A percentile compares a stretch with the other conserved stretches of the same genome.
Evolutionary conservation across 495 filamentous ascomycete species (phyloP).

Genomic region (Aspergillus indologenus): DNA sequence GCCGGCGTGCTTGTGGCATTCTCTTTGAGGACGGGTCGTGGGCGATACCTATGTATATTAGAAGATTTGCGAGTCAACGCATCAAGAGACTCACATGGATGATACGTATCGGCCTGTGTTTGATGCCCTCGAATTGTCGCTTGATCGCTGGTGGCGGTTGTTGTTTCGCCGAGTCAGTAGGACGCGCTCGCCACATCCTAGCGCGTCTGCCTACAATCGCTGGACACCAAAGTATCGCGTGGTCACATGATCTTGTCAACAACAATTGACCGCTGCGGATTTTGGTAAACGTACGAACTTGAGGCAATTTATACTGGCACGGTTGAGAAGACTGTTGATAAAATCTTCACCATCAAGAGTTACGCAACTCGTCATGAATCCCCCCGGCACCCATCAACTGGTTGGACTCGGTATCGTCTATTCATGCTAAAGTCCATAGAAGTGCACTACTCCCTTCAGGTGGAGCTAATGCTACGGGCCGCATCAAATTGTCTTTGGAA

Average conservation of each 20-base stretch:
- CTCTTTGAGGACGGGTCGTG: conserved; percentile 28
- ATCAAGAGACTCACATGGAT: conserved; percentile 19
- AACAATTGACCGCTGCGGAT: not conserved
- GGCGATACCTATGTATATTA: conserved; percentile 41
- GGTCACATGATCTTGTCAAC: conserved; percentile 28
- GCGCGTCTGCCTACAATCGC: conserved; percentile 25
- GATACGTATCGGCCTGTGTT: not conserved
- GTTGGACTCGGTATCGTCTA: not conserved
- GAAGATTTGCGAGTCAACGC: too few relatives aligned
- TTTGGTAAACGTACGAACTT: not conserved
- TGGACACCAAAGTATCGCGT: conserved; percentile 40
- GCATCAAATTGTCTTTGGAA: too few relatives aligned
- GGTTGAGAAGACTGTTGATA: too few relatives aligned
- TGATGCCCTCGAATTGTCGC: not conserved
- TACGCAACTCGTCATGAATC: too few relatives aligned
- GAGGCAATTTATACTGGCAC: too few relatives aligned
- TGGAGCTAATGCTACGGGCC: not conserved
- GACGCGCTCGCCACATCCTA: conserved; percentile 13
- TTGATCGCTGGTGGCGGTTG: not conserved
- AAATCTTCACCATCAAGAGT: too few relatives aligned
- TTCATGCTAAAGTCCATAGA: not conserved
- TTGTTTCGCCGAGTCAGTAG: not conserved
- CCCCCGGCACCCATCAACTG: not conserved
- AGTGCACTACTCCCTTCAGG: not conserved
- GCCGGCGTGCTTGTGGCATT: conserved; percentile 39